Evolutionary conservation across 805 yeast species (phyloP).

Genomic region (Torulaspora franciscae): DNA sequence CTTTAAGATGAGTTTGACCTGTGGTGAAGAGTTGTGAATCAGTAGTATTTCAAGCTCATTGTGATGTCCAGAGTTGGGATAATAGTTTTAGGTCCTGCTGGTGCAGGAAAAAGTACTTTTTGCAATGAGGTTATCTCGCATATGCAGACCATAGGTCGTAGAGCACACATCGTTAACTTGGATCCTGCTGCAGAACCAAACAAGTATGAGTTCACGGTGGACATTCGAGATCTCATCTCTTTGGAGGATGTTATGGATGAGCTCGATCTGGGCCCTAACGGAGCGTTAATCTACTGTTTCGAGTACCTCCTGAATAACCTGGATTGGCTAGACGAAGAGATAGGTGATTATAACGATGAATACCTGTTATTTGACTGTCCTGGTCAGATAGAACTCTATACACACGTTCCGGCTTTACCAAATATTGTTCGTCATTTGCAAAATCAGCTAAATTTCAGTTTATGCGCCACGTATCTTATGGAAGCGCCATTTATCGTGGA

Average conservation of each 20-base stretch:
- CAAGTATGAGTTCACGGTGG: slow-evolving; percentile 87
- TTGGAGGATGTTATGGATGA: slow-evolving; percentile 95
- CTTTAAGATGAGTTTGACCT: background rate
- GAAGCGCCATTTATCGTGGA: slow-evolving; percentile 95
- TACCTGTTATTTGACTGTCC: slow-evolving; percentile 94
- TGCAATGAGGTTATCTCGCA: slow-evolving; percentile 83
- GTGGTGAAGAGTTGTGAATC: background rate
- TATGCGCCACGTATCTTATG: slow-evolving; percentile 87
- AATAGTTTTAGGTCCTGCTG: slow-evolving; percentile 94
- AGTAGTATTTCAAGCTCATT: background rate
- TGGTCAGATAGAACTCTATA: slow-evolving; percentile 91
- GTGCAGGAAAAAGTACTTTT: slow-evolving; percentile 92
- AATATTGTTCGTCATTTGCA: slow-evolving; percentile 80
- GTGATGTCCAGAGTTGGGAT: slow-evolving; percentile 92
- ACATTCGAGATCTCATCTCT: slow-evolving; percentile 84
- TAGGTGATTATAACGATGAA: slow-evolving; percentile 94
- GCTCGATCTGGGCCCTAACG: slow-evolving; percentile 88
- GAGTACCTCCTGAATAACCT: slow-evolving; percentile 83
- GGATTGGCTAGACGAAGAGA: slow-evolving; percentile 97
- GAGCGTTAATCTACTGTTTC: slow-evolving; percentile 88
- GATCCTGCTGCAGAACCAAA: slow-evolving; percentile 97
- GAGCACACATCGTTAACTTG: slow-evolving; percentile 89
- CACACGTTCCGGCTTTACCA: slow-evolving; percentile 92
- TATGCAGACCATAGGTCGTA: slow-evolving; percentile 84
- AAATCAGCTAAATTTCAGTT: slow-evolving; percentile 69